These are phyloP conservation scores for Fraxinus dipetala DNA, from an alignment of 305 asterid species.

Conservation along the genomic window DNA sequence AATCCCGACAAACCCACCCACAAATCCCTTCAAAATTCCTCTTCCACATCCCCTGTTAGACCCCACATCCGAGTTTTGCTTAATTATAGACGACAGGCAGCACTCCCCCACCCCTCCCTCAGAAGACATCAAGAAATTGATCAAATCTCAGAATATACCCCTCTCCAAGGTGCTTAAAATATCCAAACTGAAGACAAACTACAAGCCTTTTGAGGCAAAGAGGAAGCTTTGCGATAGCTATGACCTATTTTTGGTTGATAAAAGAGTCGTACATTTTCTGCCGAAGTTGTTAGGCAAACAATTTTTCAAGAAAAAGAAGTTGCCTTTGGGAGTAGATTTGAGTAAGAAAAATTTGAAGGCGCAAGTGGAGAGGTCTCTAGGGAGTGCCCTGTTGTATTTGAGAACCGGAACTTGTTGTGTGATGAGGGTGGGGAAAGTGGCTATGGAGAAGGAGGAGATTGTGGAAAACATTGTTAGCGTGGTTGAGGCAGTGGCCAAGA, in stretches of 20 bases:
- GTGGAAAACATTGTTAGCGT: conserved; percentile 58
- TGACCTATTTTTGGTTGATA: conserved; percentile 70
- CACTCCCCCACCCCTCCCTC: conserved; percentile 55
- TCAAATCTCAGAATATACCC: conserved; percentile 51
- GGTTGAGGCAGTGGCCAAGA: conserved; percentile 41
- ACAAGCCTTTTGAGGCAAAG: conserved; percentile 71
- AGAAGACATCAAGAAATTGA: conserved; percentile 49
- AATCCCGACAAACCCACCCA: conserved; percentile 64
- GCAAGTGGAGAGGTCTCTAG: conserved; percentile 66
- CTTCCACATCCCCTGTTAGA: conserved; percentile 56
- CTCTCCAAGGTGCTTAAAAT: conserved; percentile 56
- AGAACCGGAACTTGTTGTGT: conserved; percentile 76
- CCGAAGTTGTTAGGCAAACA: conserved; percentile 75
- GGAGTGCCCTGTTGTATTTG: conserved; percentile 57
- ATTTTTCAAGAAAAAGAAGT: conserved; percentile 77
- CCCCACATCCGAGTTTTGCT: conserved; percentile 48
- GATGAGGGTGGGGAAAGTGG: conserved; percentile 64
- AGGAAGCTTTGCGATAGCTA: conserved; percentile 78
- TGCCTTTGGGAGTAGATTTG: conserved; percentile 74
- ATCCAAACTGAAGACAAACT: conserved; percentile 66
- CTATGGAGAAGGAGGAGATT: conserved; percentile 55
- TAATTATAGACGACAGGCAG: conserved; percentile 71
- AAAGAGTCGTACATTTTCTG: conserved; percentile 66
- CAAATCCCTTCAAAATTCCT: conserved; percentile 52
- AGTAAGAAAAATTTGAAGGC: conserved; percentile 53